Conservation (phyloP, 805 yeast species). For the Hanseniaspora clermontiae region DNA sequence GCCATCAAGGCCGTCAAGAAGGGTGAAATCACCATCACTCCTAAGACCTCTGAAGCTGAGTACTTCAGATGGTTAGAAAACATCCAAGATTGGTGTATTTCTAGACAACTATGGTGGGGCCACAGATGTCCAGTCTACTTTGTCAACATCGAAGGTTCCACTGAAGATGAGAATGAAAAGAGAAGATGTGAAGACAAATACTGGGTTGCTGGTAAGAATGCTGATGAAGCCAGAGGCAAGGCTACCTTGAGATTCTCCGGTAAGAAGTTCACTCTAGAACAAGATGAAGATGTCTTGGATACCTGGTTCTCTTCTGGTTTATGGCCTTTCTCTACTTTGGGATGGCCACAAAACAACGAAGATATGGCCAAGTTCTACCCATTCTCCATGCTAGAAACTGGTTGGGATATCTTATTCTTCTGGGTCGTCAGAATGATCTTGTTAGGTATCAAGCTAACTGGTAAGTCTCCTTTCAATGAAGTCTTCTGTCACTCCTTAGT, state of each 20-base stretch:
- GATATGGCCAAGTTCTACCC: conserved; percentile 78
- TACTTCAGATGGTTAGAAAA: conserved; percentile 91
- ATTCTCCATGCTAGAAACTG: conserved; percentile 90
- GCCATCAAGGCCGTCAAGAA: conserved; percentile 75
- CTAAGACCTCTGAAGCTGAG: conserved; percentile 83
- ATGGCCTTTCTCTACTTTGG: conserved; percentile 94
- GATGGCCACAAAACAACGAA: conserved; percentile 76
- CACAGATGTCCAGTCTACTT: conserved; percentile 96
- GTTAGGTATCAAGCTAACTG: conserved; percentile 80
- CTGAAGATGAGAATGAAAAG: conserved; percentile 37
- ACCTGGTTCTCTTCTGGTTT: conserved; percentile 98
- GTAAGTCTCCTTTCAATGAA: conserved; percentile 83
- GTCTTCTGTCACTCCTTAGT: conserved; percentile 97
- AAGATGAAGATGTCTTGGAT: conserved; percentile 96
- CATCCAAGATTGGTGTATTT: conserved; percentile 98
- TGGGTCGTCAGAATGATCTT: conserved; percentile 97
- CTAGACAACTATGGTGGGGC: conserved; percentile 92
- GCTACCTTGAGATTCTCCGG: conserved; percentile 65
- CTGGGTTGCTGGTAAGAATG: conserved; percentile 84
- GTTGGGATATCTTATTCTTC: conserved; percentile 98
- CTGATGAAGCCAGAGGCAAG: conserved; percentile 73
- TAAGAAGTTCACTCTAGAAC: conserved; percentile 60
- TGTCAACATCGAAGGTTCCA: conserved; percentile 62
- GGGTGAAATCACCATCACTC: conserved; percentile 71
- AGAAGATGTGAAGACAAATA: conserved; percentile 44